Evolutionary conservation across 1,284 basidiomycete genomes (phyloP).

Genomic region (Termitomyces sp.): DNA sequence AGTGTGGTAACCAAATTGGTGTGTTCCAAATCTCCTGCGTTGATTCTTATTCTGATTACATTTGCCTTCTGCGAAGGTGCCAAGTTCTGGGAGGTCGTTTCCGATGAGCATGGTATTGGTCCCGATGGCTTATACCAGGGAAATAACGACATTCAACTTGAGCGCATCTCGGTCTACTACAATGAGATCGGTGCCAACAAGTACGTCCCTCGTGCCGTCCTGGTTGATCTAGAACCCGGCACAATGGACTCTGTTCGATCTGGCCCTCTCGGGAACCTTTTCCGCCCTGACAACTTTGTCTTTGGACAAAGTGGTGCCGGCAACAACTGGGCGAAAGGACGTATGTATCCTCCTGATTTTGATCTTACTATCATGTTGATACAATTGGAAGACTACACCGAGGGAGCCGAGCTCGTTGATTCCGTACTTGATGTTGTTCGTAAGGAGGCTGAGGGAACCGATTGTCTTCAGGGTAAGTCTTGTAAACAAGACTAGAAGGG

Average conservation of each 20-base stretch:
- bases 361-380: background rate
- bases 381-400: slow-evolving; percentile 70
- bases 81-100: slow-evolving; percentile 99
- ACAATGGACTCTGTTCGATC: slow-evolving; percentile 95
- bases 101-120: slow-evolving; percentile 96
- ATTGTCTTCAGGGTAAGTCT: slow-evolving; percentile 80
- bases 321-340: slow-evolving; percentile 96
- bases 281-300: slow-evolving; percentile 95
- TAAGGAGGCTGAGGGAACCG: slow-evolving; percentile 87
- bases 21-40: slow-evolving; percentile 26
- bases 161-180: slow-evolving; percentile 96
- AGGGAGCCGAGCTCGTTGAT: slow-evolving; percentile 95
- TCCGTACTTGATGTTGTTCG: slow-evolving; percentile 86
- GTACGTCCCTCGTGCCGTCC: slow-evolving; percentile 94
- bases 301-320: slow-evolving; percentile 89
- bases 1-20: slow-evolving; percentile 99
- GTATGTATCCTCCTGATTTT: slow-evolving; percentile 38
- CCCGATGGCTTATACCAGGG: slow-evolving; percentile 91
- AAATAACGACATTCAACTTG: slow-evolving; percentile 92
- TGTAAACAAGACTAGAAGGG: slow-evolving; percentile 8
- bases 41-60: slow-evolving; percentile 18
- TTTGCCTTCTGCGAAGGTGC: slow-evolving; percentile 53
- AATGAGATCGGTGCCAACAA: slow-evolving; percentile 88
- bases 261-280: slow-evolving; percentile 79
- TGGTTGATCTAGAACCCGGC: slow-evolving; percentile 94